A percentile compares a stretch with the other conserved stretches of the same genome.
These are phyloP conservation scores for Ceratorhiza oryzae-sativae DNA, from an alignment of 1,284 basidiomycete genomes.

Conservation along the genomic window DNA sequence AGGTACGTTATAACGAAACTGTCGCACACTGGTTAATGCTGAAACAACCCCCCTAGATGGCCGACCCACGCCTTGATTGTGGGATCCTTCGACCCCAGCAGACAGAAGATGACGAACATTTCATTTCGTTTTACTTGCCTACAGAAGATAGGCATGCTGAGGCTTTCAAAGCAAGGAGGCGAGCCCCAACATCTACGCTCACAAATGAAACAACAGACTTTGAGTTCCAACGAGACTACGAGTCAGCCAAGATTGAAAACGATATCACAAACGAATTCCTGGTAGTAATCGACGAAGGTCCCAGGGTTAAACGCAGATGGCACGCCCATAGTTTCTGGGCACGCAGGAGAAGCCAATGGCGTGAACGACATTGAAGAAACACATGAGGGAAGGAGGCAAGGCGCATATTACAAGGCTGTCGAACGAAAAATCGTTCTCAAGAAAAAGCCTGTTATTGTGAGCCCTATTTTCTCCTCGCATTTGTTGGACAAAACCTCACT, in stretches of 20 bases:
- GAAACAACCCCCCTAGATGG: constrained; percentile 55
- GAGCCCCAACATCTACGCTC: constrained; percentile 46
- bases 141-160: constrained; percentile 74
- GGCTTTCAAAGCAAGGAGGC: constrained; percentile 56
- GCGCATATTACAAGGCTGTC: constrained; percentile 87
- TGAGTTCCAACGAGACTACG: constrained; percentile 79
- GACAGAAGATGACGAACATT: constrained; percentile 79
- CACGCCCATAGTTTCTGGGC: constrained; percentile 13
- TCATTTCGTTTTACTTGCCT: constrained; percentile 88
- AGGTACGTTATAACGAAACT: constrained; percentile 55
- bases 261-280: constrained; percentile 85
- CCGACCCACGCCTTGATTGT: constrained; percentile 80
- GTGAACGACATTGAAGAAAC: constrained; percentile 15
- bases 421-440: constrained; percentile 85
- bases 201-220: constrained; percentile 67
- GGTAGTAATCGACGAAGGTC: constrained; percentile 74
- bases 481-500: neutral
- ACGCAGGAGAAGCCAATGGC: constrained; percentile 16
- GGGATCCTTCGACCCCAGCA: constrained; percentile 87
- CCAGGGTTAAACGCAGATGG: constrained; percentile 50
- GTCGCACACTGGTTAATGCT: constrained; percentile 26
- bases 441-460: constrained; percentile 81
- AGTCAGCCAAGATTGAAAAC: constrained; percentile 81
- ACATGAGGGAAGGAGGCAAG: constrained; percentile 56
- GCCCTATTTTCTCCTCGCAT: constrained; percentile 45